Evolutionary conservation across 306 rosid species (phyloP).

Genomic region (Trichosanthes truncata): DNA sequence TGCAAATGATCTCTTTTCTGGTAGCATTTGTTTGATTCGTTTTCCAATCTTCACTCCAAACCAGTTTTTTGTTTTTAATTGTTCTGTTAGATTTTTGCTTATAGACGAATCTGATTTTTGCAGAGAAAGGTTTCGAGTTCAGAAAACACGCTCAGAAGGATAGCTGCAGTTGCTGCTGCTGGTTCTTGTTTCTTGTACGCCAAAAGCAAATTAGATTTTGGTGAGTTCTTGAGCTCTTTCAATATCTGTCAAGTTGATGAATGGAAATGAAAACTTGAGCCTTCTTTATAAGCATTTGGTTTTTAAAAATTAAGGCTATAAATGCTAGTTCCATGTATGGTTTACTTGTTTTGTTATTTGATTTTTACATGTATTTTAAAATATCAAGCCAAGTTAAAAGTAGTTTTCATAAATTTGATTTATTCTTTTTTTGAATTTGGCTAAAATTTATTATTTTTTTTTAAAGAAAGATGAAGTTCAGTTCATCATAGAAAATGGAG

Average conservation of each 20-base stretch:
- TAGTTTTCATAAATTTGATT: too few species aligned
- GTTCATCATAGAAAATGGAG: too few species aligned
- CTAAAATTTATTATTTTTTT: too few species aligned
- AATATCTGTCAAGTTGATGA: background rate
- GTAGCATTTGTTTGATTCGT: background rate
- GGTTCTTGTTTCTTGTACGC: conserved; percentile 32
- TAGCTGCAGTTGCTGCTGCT: conserved; percentile 29
- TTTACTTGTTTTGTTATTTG: too few species aligned
- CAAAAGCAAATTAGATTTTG: background rate
- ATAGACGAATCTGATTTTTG: background rate
- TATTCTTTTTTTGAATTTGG: too few species aligned
- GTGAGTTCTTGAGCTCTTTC: conserved; percentile 18
- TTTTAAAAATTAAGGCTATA: too few species aligned
- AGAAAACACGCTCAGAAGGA: conserved; percentile 18
- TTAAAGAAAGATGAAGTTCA: too few species aligned
- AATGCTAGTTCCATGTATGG: too few species aligned
- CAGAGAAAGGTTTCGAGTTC: conserved; percentile 29
- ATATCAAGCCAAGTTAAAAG: too few species aligned
- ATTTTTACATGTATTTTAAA: too few species aligned
- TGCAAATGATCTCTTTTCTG: conserved; percentile 30
- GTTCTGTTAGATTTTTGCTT: background rate
- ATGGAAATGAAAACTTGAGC: background rate
- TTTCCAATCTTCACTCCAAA: background rate
- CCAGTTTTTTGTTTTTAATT: background rate
- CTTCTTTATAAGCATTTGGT: too few species aligned